Conservation (phyloP, 2,329 filamentous ascomycete genomes). For the Geosmithia putterillii region DNA sequence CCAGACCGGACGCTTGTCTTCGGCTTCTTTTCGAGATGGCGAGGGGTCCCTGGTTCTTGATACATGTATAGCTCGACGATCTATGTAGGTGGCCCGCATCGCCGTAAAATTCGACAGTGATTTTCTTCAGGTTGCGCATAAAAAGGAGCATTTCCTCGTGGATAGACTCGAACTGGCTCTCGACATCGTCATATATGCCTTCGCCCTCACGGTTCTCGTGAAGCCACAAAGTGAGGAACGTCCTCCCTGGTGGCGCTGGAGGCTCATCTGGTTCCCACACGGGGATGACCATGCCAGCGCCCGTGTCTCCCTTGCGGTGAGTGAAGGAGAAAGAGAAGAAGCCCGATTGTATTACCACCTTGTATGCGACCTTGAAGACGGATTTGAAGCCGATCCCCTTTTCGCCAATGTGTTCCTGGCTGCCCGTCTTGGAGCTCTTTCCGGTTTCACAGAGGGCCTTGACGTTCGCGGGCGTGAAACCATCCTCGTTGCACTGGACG, state of each 20-base stretch:
- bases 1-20: not conserved
- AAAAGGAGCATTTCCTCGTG: constrained; percentile 28
- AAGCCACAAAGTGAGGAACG: constrained; percentile 19
- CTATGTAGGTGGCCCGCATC: not conserved
- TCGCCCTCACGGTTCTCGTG: constrained; percentile 12
- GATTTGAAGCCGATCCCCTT: constrained; percentile 38
- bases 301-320: constrained; percentile 23
- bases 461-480: constrained; percentile 25
- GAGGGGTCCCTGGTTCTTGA: not conserved
- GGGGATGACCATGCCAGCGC: constrained; percentile 38
- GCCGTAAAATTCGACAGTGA: constrained; percentile 17
- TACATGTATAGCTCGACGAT: not conserved
- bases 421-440: constrained; percentile 26
- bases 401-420: constrained; percentile 28
- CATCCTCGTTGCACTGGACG: constrained; percentile 34
- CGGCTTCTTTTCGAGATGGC: constrained; percentile 1
- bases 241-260: constrained; percentile 14
- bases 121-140: constrained; percentile 21
- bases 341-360: constrained; percentile 30
- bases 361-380: constrained; percentile 30
- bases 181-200: constrained; percentile 11
- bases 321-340: constrained; percentile 30
- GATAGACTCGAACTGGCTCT: constrained; percentile 21
- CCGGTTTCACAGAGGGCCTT: constrained; percentile 28
- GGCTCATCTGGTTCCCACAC: constrained; percentile 18